These are phyloP conservation scores for Aspergillus pseudoviridinutans DNA, from an alignment of 2,329 filamentous ascomycete species.

Conservation along the genomic window DNA sequence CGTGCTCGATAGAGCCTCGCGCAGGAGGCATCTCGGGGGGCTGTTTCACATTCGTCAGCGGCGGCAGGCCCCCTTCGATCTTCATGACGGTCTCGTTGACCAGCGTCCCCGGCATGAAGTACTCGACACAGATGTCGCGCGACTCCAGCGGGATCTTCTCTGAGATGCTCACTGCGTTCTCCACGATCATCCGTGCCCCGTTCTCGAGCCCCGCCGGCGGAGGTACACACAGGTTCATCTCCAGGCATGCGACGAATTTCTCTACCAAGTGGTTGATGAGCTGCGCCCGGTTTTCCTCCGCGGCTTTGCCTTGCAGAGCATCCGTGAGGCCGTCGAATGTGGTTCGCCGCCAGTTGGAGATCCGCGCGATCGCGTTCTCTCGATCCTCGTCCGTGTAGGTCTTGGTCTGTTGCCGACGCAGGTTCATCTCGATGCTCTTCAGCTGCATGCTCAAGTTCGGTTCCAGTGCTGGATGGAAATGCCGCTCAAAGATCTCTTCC, in stretches of 20 bases:
- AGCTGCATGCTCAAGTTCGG: constrained; percentile 69
- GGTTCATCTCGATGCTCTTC: constrained; percentile 83
- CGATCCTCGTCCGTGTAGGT: constrained; percentile 79
- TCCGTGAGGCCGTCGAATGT: constrained; percentile 87
- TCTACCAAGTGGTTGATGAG: constrained; percentile 68
- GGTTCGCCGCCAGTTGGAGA: constrained; percentile 88
- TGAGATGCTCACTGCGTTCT: constrained; percentile 80
- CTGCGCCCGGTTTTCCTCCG: constrained; percentile 61
- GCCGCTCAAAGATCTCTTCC: constrained; percentile 84
- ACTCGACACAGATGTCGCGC: constrained; percentile 82
- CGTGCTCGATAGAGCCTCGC: constrained; percentile 15
- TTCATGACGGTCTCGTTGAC: constrained; percentile 79
- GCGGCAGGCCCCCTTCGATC: constrained; percentile 65
- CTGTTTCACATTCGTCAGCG: constrained; percentile 40
- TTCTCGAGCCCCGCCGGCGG: constrained; percentile 79
- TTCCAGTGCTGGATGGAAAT: constrained; percentile 88
- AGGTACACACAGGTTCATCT: constrained; percentile 70
- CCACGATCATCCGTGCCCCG: constrained; percentile 86
- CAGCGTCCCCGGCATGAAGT: constrained; percentile 71
- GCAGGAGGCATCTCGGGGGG: constrained; percentile 1
- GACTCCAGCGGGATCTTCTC: constrained; percentile 86
- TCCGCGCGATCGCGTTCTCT: constrained; percentile 79
- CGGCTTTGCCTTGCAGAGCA: constrained; percentile 61
- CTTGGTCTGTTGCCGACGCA: constrained; percentile 71
- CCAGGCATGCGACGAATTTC: constrained; percentile 65